Percentiles rank a stretch among this genome's conserved stretches.
Conservation (phyloP, 2,329 filamentous ascomycete species). For the Pseudopithomyces chartarum region DNA sequence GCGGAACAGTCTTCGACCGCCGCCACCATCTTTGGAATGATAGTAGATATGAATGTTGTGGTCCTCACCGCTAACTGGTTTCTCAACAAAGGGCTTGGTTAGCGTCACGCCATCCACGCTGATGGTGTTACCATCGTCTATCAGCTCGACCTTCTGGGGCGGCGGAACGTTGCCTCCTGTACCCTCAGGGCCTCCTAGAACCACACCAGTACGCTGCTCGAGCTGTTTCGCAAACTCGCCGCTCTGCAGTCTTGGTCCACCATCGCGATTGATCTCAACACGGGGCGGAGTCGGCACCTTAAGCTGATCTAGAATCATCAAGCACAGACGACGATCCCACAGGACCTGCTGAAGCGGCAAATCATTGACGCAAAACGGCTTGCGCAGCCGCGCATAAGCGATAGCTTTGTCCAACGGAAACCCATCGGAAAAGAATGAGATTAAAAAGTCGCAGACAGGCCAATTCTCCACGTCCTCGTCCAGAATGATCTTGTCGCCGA, state of each 20-base stretch:
- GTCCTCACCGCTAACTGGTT: slow-evolving; percentile 96
- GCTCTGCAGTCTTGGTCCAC: slow-evolving; percentile 76
- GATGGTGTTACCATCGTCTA: slow-evolving; percentile 88
- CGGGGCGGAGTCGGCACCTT: slow-evolving; percentile 87
- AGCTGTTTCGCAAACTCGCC: slow-evolving; percentile 80
- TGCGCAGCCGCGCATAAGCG: slow-evolving; percentile 88
- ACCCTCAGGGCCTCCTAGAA: slow-evolving; percentile 71
- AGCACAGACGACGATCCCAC: slow-evolving; percentile 91
- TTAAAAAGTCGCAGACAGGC: slow-evolving; percentile 94
- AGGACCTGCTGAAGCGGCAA: slow-evolving; percentile 95
- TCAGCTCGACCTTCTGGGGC: slow-evolving; percentile 75
- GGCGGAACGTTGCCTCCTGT: slow-evolving; percentile 61
- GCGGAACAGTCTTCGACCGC: slow-evolving; percentile 88
- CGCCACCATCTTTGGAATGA: slow-evolving; percentile 82
- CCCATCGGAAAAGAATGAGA: slow-evolving; percentile 97
- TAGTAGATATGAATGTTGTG: slow-evolving; percentile 99
- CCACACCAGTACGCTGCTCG: slow-evolving; percentile 78
- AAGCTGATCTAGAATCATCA: slow-evolving; percentile 86
- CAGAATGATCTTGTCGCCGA: slow-evolving; percentile 97
- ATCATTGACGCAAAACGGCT: slow-evolving; percentile 97
- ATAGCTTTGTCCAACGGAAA: slow-evolving; percentile 98
- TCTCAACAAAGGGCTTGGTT: slow-evolving; percentile 95
- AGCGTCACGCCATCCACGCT: slow-evolving; percentile 82
- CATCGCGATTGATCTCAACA: slow-evolving; percentile 90
- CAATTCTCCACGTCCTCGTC: slow-evolving; percentile 97